Base-by-base conservation (phyloP, 805 yeast genomes). In the Spathaspora girioi region DNA sequence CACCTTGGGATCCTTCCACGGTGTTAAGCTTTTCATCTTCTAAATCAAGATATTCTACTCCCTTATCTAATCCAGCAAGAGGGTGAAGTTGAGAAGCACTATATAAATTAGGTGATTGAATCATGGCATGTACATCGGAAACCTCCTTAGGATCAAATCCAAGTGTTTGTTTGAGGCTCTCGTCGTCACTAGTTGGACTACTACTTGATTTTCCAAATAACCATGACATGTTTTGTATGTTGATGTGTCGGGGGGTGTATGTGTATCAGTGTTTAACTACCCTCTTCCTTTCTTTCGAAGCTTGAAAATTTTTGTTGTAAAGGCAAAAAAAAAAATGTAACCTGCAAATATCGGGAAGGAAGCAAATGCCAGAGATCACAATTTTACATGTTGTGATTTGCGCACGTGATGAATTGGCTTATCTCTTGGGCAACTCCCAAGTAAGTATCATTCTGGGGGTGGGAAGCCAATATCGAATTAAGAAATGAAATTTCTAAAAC, bases 1-100 rank as follows among this genome's bases (percentile, higher is more conserved):
- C 67, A 52, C 97, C 96, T 64, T 89, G 90, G 1, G 96, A 82
- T 40, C 97, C 97, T 63, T 90, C 96, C 61, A 89, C 69, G n/a
- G 80, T 70, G 45, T 83, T 80, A 55, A 91, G 73, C 56, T 83
- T 78, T 60, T 79, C 82, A 58, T 91, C 97, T 62, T 93, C 97
- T 55, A 94, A 77, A 60, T 93, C 97, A 59, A 94, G 73, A 66
- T 84, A 93, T 68, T 94, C 97, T 48, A 94, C 81, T 50, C 91
- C 96, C 63, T 85, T 84, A 59, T 89, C 96, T 56, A 92, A 77
- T 14, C 96, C 96, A 1, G 97, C 97, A 65, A 93, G 76, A 29
- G 97, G 97, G 67, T 92, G 97, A 64, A 92, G 78, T 26, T 48
- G 50, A 20, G 50, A 23, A 19, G 56, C 38, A 63, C 89, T 96